Evolutionary conservation across 2,329 filamentous ascomycete genomes (phyloP).

Genomic region (Fusarium musae): DNA sequence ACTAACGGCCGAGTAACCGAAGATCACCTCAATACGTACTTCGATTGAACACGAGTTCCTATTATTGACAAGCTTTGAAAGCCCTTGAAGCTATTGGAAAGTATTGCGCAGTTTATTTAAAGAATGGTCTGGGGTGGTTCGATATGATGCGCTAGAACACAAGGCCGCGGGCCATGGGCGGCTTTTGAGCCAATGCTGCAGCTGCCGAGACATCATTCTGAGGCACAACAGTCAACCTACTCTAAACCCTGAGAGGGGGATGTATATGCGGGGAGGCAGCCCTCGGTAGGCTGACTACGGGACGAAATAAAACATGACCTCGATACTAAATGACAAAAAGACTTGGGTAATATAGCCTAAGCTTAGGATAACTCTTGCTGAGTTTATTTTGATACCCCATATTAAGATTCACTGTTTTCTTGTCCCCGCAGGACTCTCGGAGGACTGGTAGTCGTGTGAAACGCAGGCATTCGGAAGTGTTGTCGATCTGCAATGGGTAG

Average conservation of each 20-base stretch:
- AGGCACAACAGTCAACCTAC: background rate
- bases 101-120: background rate
- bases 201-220: background rate
- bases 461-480: background rate
- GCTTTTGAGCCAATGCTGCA: background rate
- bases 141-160: background rate
- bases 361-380: no score
- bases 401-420: background rate
- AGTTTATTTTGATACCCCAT: no score
- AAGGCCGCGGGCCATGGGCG: background rate
- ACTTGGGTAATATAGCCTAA: no score
- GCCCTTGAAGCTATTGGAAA: fast-evolving
- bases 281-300: background rate
- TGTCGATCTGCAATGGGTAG: no score
- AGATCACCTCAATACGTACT: background rate
- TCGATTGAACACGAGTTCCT: background rate
- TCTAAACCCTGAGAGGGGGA: no score
- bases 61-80: background rate
- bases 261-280: background rate
- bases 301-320: background rate
- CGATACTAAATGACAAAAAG: background rate
- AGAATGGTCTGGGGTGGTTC: background rate
- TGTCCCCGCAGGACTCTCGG: no score
- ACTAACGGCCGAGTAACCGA: background rate
- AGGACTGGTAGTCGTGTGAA: background rate